Evolutionary conservation across 2,329 filamentous ascomycete genomes (phyloP), one percentile per base, ranked within the genome.

Genomic region (Raffaelea albimanens): DNA sequence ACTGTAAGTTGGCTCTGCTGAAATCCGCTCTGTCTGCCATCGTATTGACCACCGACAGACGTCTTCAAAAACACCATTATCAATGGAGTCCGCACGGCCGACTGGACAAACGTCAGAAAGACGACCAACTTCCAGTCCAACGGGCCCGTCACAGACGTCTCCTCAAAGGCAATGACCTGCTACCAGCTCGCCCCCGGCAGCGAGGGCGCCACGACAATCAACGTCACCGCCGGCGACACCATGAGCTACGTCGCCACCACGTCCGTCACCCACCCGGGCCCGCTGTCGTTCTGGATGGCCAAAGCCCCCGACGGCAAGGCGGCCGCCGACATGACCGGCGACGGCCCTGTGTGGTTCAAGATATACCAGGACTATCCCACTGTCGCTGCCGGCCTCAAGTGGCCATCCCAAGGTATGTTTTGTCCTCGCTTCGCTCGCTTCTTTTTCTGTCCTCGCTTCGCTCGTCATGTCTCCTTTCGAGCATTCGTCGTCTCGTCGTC

Each of bases 111-210:
- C 39, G 66, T 73, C 41, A 64, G 71, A 21, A 67, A 68, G 54
- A 73, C 71, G 10, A 64, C 67, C 43, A 74, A 74, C 60, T 73
- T 63, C 58, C 69, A 75, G 57, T 64, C 59, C 58, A 73, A 74
- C 53, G 67, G 65, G 1, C 70, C 69, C 50, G 70, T 75, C 33
- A 70, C 69, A 3, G 63, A 71, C 50, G 71, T 75, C 25, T 64
- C 57, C 43, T 70, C 68, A 36, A 54, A 64, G 2, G 65, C 68
- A 49, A 71, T 75, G 61, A 69, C 69, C n/a, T 76, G 72, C 63
- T 75, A 72, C 58, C 67, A 75, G 55, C 60, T 67, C 10, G 58
- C 58, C 10, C 55, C 65, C 3, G 67, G 68, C 36, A 65, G 62
- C 44, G 62, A 66, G 40, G 68, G 67, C 3, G 64, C 63, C 0